These are phyloP conservation scores for Stereum hirsutum DNA, from an alignment of 1,284 basidiomycete species.

Conservation along the genomic window DNA sequence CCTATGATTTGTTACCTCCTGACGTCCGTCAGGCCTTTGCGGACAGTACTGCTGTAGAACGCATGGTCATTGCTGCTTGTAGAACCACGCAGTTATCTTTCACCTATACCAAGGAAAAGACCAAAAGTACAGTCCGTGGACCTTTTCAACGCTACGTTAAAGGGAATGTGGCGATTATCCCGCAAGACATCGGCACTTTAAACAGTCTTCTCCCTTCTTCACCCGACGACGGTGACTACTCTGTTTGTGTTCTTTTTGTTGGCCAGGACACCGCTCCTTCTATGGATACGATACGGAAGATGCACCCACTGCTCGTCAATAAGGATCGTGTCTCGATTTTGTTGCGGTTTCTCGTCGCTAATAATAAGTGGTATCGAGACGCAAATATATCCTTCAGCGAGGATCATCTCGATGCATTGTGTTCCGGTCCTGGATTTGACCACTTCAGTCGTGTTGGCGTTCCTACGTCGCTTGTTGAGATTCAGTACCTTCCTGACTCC, in stretches of 20 bases:
- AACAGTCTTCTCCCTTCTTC: neutral
- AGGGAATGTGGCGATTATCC: slow-evolving; percentile 3
- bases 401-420: neutral
- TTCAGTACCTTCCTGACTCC: neutral
- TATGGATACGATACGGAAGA: neutral
- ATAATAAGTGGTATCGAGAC: neutral
- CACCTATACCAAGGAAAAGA: neutral
- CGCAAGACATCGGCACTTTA: neutral
- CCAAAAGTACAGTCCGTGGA: neutral
- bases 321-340: neutral
- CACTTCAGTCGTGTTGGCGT: neutral
- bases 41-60: neutral
- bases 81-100: neutral
- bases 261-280: neutral
- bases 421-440: neutral
- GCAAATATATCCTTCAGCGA: neutral
- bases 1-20: neutral
- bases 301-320: neutral
- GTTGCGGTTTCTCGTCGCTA: neutral
- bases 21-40: slow-evolving; percentile 1
- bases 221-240: neutral
- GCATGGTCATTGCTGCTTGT: neutral
- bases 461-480: neutral
- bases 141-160: neutral
- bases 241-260: neutral